phyloP scores from a whole-genome alignment of 106 monocot genomes.

The Phalaenopsis aphrodite region DNA sequence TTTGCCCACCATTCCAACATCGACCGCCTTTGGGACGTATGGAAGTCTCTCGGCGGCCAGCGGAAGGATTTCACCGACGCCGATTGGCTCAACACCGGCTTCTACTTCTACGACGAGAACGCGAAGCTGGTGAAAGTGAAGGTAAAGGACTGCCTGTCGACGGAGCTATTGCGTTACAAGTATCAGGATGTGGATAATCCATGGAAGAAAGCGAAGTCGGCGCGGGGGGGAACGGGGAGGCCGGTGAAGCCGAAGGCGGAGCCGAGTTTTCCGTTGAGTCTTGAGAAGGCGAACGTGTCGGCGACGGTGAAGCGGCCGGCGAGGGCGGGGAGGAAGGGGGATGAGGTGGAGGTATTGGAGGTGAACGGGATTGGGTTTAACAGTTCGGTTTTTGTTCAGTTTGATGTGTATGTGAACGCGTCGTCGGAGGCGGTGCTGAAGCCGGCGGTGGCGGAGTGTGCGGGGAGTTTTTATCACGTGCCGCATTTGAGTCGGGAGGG shows the following conservation, averaged over 20 bases:
- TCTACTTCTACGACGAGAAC: constrained; percentile 46
- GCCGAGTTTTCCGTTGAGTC: constrained; percentile 2
- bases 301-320: constrained; percentile 2
- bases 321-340: background rate
- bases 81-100: constrained; percentile 29
- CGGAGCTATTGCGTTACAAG: background rate
- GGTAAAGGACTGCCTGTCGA: constrained; percentile 8
- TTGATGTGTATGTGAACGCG: constrained; percentile 51
- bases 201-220: constrained; percentile 7
- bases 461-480: constrained; percentile 50
- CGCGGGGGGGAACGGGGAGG: background rate
- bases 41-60: constrained; percentile 14
- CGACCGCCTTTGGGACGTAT: constrained; percentile 20
- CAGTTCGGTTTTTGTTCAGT: constrained; percentile 13
- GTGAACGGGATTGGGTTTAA: constrained; percentile 22
- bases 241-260: background rate
- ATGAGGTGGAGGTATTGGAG: constrained; percentile 21
- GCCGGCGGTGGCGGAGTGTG: constrained; percentile 36
- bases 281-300: background rate
- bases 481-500: constrained; percentile 17
- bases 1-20: constrained; percentile 22
- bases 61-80: constrained; percentile 19
- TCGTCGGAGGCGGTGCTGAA: constrained; percentile 2
- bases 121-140: constrained; percentile 21
- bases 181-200: constrained; percentile 14